A percentile compares a stretch with the other conserved stretches of the same genome.
phyloP scores from a whole-genome alignment of 768 basidiomycete genomes.

The Naematelia aurantialba region DNA sequence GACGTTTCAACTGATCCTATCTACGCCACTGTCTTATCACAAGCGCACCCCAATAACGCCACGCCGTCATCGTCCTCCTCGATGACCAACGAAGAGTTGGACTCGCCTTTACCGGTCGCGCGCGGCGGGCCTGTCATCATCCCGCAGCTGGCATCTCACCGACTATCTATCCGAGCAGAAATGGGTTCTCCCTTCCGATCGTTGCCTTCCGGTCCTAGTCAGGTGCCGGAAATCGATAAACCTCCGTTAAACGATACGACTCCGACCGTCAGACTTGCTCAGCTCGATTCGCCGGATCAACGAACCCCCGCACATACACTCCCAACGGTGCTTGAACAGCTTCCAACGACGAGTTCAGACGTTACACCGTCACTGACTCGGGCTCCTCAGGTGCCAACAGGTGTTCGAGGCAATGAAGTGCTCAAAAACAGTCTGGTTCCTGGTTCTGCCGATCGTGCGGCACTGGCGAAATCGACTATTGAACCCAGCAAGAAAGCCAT shows the following conservation, averaged over 20 bases:
- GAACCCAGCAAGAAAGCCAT: conserved; percentile 3
- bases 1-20: no score
- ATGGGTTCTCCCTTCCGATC: conserved; percentile 26
- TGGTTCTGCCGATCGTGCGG: conserved; percentile 1
- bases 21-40: no score
- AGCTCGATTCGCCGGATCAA: background rate
- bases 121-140: conserved; percentile 41
- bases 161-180: conserved; percentile 25
- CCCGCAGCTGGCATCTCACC: conserved; percentile 18
- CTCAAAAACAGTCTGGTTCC: conserved; percentile 10
- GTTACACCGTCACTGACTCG: background rate
- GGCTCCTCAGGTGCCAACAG: background rate
- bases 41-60: no score
- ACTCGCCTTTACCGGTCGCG: conserved; percentile 33
- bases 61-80: no score
- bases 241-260: conserved; percentile 2
- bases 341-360: background rate
- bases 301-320: background rate
- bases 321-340: background rate
- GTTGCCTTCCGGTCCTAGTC: conserved; percentile 9
- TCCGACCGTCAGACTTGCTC: background rate
- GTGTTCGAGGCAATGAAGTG: conserved; percentile 12
- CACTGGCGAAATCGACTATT: background rate
- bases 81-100: conserved; percentile 7
- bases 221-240: background rate